Conservation (phyloP, 257 asterid genomes). For the Solanum sparsipilum region DNA sequence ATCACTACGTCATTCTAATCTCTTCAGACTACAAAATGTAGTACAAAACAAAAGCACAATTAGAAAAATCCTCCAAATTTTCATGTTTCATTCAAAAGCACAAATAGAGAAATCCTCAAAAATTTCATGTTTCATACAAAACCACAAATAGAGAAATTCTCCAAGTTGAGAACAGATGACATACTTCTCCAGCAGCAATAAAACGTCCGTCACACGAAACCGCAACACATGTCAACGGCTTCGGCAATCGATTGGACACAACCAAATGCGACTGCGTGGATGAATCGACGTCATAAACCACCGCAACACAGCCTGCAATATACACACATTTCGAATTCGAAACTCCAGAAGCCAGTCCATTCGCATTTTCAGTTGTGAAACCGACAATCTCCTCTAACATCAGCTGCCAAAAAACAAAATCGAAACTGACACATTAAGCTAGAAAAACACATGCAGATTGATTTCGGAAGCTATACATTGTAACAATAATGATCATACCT, state of each 20-base stretch:
- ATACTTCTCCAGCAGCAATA: slow-evolving; percentile 69
- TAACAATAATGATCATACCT: neutral
- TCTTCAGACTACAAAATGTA: neutral
- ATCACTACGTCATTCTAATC: neutral
- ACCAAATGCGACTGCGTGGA: slow-evolving; percentile 45
- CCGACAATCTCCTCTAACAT: slow-evolving; percentile 56
- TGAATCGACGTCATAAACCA: slow-evolving; percentile 38
- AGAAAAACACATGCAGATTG: neutral
- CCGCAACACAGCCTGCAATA: slow-evolving; percentile 70
- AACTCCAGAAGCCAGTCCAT: slow-evolving; percentile 47
- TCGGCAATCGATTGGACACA: slow-evolving; percentile 41
- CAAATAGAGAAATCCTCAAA: neutral
- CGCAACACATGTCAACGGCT: slow-evolving; percentile 53
- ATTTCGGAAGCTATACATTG: neutral
- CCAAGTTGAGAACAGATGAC: neutral
- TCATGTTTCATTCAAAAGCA: neutral
- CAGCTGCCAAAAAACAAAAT: slow-evolving; percentile 22
- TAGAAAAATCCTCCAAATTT: neutral
- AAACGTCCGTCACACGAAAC: slow-evolving; percentile 34
- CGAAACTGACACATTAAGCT: neutral
- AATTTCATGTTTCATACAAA: neutral
- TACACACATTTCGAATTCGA: slow-evolving; percentile 50
- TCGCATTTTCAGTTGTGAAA: slow-evolving; percentile 40
- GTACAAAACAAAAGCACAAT: neutral
- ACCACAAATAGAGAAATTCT: neutral